Conservation (phyloP, 495 filamentous ascomycete genomes). For the Hapsidospora chrysogenum region DNA sequence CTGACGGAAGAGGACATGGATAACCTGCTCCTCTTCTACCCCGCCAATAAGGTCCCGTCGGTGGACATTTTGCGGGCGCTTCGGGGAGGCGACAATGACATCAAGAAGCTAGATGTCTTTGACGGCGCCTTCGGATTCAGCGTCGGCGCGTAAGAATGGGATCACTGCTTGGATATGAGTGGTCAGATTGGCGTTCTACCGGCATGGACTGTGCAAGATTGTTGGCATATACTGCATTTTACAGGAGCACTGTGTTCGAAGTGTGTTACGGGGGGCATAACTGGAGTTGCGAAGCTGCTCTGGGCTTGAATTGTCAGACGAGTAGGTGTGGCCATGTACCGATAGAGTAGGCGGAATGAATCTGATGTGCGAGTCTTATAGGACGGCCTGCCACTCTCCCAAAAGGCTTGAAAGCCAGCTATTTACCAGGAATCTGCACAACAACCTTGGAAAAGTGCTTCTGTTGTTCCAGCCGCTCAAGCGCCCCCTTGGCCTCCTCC, state of each 20-base stretch:
- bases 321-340: no score
- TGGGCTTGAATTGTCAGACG: no score
- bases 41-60: conserved; percentile 27
- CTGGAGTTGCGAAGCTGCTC: no score
- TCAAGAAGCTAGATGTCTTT: conserved; percentile 30
- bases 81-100: conserved; percentile 24
- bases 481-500: conserved; percentile 29
- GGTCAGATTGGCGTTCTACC: no score
- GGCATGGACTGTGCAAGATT: no score
- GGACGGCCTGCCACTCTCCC: no score
- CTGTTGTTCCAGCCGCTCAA: conserved; percentile 4
- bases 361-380: no score
- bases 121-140: conserved; percentile 43
- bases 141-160: conserved; percentile 23
- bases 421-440: conserved; percentile 42
- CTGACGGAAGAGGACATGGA: conserved; percentile 81
- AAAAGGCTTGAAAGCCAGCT: no score
- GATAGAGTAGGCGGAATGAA: no score
- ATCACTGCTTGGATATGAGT: background rate
- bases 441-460: conserved; percentile 46
- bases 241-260: no score
- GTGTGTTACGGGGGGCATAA: no score
- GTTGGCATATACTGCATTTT: no score
- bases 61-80: conserved; percentile 29
- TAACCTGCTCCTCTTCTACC: conserved; percentile 52